Base-by-base conservation (phyloP, 345 rosid genomes). In the Salix brachista region DNA sequence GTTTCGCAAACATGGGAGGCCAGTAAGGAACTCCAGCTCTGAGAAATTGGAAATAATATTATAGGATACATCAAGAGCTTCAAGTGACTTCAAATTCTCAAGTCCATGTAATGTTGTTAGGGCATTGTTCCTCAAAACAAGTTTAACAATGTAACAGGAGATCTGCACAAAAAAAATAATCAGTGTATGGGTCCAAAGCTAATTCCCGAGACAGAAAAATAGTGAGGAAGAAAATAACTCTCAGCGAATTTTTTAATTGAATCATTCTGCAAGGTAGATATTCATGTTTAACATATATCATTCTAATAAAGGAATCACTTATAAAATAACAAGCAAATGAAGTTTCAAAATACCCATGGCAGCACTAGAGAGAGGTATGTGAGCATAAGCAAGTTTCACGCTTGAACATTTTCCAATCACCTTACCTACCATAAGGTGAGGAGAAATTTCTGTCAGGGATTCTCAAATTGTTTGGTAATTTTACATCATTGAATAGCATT, bases 101-200 rank as follows among this genome's bases (percentile, higher is more conserved):
- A 96, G 90, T 82, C 97, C 99, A 81, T 75, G 89, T 82, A 96
- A 89, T 25, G 97, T 81, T 74, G 97, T 86, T 74, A 96, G 86
- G 69, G 97, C 94, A 79, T 96, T 96, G 89, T 92, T 94, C 91
- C 99, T 88, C 91, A 96, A 83, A 86, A 90, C 95, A 86, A 96
- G 97, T 79, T 89, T 92, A 79, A 88, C 90, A 80, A 96, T 83
- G 83, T 85, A 88, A 81, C 92, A 87, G 56, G 94, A 83, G 77
- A 91, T 97, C 98, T 96, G 99, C 92, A 94, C 74, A 83, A 80
- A 77, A 73, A 90, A 86, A 85, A 90, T 85, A 65, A 77, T 74
- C 39, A 73, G 60, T 74, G 75, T 68, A 80, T 80, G 72, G 85
- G 81, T 82, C 80, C 80, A 82, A 67, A 78, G 72, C 69, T 69